phyloP scores from a whole-genome alignment of 2,329 filamentous ascomycete genomes.

The Neofusicoccum parvum region DNA sequence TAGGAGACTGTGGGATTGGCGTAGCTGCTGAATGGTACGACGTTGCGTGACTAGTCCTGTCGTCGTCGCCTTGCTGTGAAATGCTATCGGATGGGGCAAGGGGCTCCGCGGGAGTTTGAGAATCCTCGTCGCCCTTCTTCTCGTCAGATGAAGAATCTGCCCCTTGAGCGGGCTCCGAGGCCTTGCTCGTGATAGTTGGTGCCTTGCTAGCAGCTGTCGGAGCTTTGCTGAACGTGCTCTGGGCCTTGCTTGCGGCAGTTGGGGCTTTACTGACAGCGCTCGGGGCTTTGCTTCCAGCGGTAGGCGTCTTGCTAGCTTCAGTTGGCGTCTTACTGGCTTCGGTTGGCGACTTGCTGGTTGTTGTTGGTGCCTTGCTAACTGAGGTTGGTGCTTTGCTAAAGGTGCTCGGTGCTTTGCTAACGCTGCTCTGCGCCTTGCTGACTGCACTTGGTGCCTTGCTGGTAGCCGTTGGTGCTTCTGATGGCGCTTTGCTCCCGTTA shows the following conservation, averaged over 20 bases:
- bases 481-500: background rate
- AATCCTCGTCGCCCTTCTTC: background rate
- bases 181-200: background rate
- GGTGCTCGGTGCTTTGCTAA: background rate
- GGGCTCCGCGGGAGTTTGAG: background rate
- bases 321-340: background rate
- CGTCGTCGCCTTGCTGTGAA: slow-evolving; percentile 18
- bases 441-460: background rate
- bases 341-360: background rate
- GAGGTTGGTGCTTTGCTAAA: background rate
- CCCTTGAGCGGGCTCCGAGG: background rate
- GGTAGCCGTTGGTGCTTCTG: background rate
- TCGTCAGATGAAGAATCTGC: background rate
- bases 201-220: background rate
- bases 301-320: background rate
- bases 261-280: background rate
- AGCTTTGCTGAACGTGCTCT: slow-evolving; percentile 3
- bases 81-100: slow-evolving; percentile 11
- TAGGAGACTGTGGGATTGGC: background rate
- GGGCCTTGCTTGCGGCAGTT: background rate
- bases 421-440: background rate
- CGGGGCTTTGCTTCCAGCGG: background rate
- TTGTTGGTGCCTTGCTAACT: background rate
- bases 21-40: background rate
- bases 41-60: slow-evolving; percentile 7